Conservation (phyloP, 1,139 yeast species). For the Sugiyamaella xylanicola region DNA sequence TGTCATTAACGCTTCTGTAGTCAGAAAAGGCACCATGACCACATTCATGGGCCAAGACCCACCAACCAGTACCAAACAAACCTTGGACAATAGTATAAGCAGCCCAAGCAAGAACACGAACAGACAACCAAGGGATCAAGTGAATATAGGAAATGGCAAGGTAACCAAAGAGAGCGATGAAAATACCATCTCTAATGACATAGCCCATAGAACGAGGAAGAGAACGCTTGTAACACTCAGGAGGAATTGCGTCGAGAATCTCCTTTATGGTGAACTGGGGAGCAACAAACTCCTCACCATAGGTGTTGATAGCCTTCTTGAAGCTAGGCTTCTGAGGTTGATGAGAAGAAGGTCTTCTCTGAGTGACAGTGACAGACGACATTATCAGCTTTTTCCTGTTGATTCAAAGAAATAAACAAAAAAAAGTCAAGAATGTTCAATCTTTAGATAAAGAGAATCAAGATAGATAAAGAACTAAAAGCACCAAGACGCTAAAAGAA, state of each 20-base stretch:
- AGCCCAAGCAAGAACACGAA: slow-evolving; percentile 62
- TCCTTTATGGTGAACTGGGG: slow-evolving; percentile 78
- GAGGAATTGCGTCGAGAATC: slow-evolving; percentile 69
- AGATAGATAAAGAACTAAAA: not conserved
- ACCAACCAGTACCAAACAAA: slow-evolving; percentile 72
- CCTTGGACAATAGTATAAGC: slow-evolving; percentile 60
- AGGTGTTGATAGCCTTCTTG: slow-evolving; percentile 49
- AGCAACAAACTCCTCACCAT: slow-evolving; percentile 66
- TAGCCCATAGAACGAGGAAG: slow-evolving; percentile 58
- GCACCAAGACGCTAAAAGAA: not conserved
- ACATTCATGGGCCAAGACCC: slow-evolving; percentile 91
- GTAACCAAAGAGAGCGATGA: slow-evolving; percentile 55
- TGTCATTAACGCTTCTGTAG: slow-evolving; percentile 66
- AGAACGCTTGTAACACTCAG: slow-evolving; percentile 72
- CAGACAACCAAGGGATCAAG: slow-evolving; percentile 47
- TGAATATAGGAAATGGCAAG: slow-evolving; percentile 60
- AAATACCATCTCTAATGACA: slow-evolving; percentile 63
- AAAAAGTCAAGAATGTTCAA: not conserved
- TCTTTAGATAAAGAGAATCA: too few relatives aligned
- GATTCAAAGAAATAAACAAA: slow-evolving; percentile 10
- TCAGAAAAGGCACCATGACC: slow-evolving; percentile 87
- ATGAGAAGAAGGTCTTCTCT: slow-evolving; percentile 32
- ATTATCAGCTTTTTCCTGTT: not conserved
- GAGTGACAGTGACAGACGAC: slow-evolving; percentile 37
- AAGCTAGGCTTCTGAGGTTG: slow-evolving; percentile 24